A percentile compares a stretch with the other conserved stretches of the same genome.
phyloP scores from a whole-genome alignment of 306 rosid genomes.

The Cucurbita moschata region DNA sequence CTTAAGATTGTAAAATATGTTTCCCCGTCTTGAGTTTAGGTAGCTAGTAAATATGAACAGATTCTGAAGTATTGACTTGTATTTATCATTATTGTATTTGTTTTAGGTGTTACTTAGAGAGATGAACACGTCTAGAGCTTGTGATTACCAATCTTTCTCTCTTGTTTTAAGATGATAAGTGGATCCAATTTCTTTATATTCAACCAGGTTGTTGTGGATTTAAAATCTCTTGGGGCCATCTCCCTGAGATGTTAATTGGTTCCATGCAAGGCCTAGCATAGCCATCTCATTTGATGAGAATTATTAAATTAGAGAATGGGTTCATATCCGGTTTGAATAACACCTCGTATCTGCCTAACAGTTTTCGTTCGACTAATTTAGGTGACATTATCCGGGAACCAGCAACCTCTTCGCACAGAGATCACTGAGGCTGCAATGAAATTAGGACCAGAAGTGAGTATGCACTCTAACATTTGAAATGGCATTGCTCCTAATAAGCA shows the following conservation, averaged over 20 bases:
- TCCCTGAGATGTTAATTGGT: not conserved
- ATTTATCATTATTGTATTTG: not conserved
- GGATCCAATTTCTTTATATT: not conserved
- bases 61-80: not conserved
- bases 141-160: not conserved
- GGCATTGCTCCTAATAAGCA: not conserved
- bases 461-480: not conserved
- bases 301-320: not conserved
- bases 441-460: constrained; percentile 72
- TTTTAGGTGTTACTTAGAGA: not conserved
- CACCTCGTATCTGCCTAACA: not conserved
- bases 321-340: not conserved
- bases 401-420: constrained; percentile 66
- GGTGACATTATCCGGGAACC: constrained; percentile 83
- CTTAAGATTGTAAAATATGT: not conserved
- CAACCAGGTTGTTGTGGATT: not conserved
- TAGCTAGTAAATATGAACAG: not conserved
- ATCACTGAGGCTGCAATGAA: constrained; percentile 85
- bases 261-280: not conserved
- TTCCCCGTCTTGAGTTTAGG: not conserved
- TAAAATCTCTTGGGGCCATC: not conserved
- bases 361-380: constrained; percentile 14
- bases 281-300: not conserved
- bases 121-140: not conserved
- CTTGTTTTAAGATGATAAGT: not conserved